phyloP scores from a whole-genome alignment of 129 eudicot species.

The Helianthus tuberosus region DNA sequence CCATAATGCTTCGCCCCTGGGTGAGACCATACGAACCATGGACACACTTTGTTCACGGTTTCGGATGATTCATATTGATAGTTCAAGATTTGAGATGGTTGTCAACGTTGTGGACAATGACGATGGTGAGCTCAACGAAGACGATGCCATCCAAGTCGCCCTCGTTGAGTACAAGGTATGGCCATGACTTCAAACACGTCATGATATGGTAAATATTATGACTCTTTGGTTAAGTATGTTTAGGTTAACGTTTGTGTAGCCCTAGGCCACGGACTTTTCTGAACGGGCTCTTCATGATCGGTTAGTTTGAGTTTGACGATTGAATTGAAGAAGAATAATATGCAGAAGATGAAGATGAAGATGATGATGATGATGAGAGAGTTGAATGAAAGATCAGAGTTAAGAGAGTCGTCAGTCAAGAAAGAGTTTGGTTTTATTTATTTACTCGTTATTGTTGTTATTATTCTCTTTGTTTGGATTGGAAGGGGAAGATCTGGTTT shows the following conservation, averaged over 20 bases:
- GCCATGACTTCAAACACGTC: too few species aligned
- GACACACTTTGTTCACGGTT: too few species aligned
- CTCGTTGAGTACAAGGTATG: too few species aligned
- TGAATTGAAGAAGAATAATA: background rate
- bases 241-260: slow-evolving; percentile 33
- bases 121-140: too few species aligned
- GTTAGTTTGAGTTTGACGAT: slow-evolving; percentile 7
- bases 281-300: slow-evolving; percentile 56
- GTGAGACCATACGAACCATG: too few species aligned
- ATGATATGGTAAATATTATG: too few species aligned
- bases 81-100: too few species aligned
- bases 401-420: slow-evolving; percentile 10
- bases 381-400: slow-evolving; percentile 3
- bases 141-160: too few species aligned
- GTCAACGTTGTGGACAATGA: too few species aligned
- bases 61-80: too few species aligned
- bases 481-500: slow-evolving; percentile 9
- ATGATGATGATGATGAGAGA: background rate
- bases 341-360: background rate
- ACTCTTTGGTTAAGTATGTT: too few species aligned
- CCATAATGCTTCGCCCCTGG: too few species aligned
- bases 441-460: background rate
- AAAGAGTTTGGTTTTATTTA: background rate
- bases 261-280: slow-evolving; percentile 54
- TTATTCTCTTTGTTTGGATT: background rate